These are phyloP conservation scores for Pontederia crassipes DNA, from an alignment of 176 grass and related monocot species.

Conservation along the genomic window DNA sequence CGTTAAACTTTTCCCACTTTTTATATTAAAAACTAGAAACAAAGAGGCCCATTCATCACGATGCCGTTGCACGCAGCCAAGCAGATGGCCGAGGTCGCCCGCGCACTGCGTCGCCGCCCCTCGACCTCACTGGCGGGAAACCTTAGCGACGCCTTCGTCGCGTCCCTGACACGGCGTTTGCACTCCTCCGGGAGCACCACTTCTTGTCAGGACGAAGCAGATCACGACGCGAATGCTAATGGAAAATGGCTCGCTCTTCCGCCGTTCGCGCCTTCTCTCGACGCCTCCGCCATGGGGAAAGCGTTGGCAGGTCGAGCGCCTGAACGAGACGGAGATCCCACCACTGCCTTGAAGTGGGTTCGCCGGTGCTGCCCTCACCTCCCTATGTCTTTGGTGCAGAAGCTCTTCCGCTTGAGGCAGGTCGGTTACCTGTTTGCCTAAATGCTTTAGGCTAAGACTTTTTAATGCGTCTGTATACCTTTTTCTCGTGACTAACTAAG, in stretches of 20 bases:
- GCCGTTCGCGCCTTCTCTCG: neutral
- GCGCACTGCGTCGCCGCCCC: no score
- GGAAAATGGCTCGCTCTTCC: conserved; percentile 5
- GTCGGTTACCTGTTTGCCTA: conserved; percentile 31
- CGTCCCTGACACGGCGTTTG: no score
- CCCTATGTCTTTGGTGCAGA: conserved; percentile 60
- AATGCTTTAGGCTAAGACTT: conserved; percentile 15
- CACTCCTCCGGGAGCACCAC: neutral
- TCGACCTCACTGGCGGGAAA: no score
- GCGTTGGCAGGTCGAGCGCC: neutral
- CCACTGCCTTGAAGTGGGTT: conserved; percentile 63
- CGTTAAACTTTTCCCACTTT: no score
- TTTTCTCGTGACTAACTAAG: neutral
- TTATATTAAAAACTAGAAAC: no score
- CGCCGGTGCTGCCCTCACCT: conserved; percentile 68
- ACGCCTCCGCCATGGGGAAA: conserved; percentile 2
- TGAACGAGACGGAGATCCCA: neutral
- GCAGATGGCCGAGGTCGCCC: no score
- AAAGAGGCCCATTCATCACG: no score
- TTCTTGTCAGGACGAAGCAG: neutral
- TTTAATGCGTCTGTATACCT: neutral
- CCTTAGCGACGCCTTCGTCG: no score
- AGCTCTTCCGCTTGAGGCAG: conserved; percentile 79
- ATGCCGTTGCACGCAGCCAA: no score
- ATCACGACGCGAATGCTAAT: neutral